A percentile compares a stretch with the other conserved stretches of the same genome.
phyloP scores from a whole-genome alignment of 139 green algal genomes.

The Eudorina sp. region DNA sequence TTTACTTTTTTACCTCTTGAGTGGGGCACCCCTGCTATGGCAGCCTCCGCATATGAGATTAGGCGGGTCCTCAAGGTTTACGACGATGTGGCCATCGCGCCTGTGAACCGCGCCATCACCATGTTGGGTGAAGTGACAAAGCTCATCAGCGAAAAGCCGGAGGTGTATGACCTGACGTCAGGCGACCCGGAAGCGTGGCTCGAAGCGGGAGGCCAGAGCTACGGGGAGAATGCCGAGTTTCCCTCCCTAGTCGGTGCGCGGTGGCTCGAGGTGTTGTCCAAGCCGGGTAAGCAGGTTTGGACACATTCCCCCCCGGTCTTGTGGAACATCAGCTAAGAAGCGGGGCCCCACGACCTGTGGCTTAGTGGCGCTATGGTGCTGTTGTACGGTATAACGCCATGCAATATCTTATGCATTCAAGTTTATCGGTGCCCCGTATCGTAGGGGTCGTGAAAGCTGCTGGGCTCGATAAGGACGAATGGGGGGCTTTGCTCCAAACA shows the following conservation, averaged over 20 bases:
- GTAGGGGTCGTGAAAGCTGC: constrained; percentile 1
- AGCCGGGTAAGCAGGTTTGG: constrained; percentile 31
- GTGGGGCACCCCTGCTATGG: too few species aligned
- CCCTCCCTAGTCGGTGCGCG: constrained; percentile 12
- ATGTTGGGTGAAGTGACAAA: constrained; percentile 31
- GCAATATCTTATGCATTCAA: too few species aligned
- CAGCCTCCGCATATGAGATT: constrained; percentile 17
- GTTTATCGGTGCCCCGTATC: too few species aligned
- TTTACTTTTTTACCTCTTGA: too few species aligned
- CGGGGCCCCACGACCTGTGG: too few species aligned
- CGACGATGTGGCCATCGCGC: constrained; percentile 11
- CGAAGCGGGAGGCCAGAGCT: constrained; percentile 3
- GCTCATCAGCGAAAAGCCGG: not conserved
- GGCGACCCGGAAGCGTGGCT: constrained; percentile 12
- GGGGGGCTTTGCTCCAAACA: not conserved
- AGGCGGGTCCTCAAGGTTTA: constrained; percentile 40
- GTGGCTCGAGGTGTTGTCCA: constrained; percentile 15
- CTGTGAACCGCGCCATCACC: not conserved
- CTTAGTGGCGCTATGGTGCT: too few species aligned
- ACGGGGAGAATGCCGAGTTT: constrained; percentile 31
- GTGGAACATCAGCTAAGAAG: not conserved
- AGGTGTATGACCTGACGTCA: not conserved
- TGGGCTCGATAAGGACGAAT: constrained; percentile 42
- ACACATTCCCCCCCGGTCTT: too few species aligned
- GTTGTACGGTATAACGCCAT: too few species aligned